Evolutionary conservation across 768 basidiomycete genomes (phyloP).

Genomic region (Suillus clintonianus): DNA sequence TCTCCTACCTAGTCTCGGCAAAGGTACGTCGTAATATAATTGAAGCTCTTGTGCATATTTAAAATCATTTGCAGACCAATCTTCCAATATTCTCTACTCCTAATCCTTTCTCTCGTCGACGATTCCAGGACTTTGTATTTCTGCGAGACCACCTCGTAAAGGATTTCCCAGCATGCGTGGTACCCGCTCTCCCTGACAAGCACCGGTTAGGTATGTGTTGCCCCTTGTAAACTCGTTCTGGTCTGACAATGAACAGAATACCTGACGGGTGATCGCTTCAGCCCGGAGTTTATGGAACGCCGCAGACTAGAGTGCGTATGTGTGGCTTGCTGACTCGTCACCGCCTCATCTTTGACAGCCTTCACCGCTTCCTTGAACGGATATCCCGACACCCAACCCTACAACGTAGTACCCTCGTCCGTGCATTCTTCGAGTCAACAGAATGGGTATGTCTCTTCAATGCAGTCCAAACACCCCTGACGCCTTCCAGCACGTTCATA

Average conservation of each 20-base stretch:
- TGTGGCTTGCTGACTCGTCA: neutral
- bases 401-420: constrained; percentile 87
- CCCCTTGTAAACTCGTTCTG: neutral
- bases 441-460: constrained; percentile 81
- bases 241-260: constrained; percentile 64
- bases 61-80: constrained; percentile 67
- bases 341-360: constrained; percentile 43
- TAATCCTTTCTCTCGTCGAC: constrained; percentile 76
- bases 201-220: constrained; percentile 81
- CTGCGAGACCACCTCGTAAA: constrained; percentile 83
- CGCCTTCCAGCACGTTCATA: constrained; percentile 78
- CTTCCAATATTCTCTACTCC: constrained; percentile 80
- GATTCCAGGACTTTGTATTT: constrained; percentile 98
- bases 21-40: constrained; percentile 55
- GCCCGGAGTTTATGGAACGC: constrained; percentile 95
- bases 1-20: constrained; percentile 89
- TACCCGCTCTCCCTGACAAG: constrained; percentile 95
- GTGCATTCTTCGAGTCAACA: constrained; percentile 92
- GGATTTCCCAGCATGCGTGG: constrained; percentile 97
- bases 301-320: constrained; percentile 79
- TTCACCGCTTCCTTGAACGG: constrained; percentile 90
- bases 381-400: constrained; percentile 92
- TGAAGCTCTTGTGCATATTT: neutral
- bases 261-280: constrained; percentile 96
- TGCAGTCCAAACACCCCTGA: constrained; percentile 5